These are phyloP conservation scores for Mixia osmundae DNA, from an alignment of 1,284 basidiomycete species.

Conservation along the genomic window DNA sequence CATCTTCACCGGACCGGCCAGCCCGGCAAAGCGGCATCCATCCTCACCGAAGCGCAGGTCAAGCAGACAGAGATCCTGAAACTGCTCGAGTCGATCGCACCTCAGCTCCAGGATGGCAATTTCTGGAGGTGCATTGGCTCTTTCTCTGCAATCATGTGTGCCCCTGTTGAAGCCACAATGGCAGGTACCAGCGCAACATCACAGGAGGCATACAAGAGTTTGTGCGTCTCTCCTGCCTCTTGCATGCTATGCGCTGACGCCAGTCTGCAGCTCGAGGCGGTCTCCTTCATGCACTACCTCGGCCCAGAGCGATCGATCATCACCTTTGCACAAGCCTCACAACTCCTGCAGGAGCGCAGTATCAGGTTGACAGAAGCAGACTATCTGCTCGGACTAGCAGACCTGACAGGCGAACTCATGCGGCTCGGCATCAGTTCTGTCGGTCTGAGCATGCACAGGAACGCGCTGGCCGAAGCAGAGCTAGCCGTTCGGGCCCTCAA, in stretches of 20 bases:
- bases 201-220: constrained; percentile 23
- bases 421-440: constrained; percentile 49
- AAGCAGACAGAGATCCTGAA: constrained; percentile 47
- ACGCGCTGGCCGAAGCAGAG: too few relatives aligned
- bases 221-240: constrained; percentile 10
- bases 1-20: constrained; percentile 47
- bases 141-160: neutral
- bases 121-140: constrained; percentile 40
- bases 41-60: constrained; percentile 34
- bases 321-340: constrained; percentile 42
- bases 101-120: constrained; percentile 35
- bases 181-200: constrained; percentile 15
- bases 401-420: constrained; percentile 95
- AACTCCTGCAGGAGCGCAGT: constrained; percentile 32
- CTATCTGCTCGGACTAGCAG: constrained; percentile 75
- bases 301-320: constrained; percentile 23
- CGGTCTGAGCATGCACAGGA: too few relatives aligned
- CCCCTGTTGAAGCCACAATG: neutral
- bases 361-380: constrained; percentile 49
- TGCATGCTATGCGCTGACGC: constrained; percentile 4
- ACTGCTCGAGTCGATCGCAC: constrained; percentile 38
- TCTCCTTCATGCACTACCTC: constrained; percentile 72
- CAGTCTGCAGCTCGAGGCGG: constrained; percentile 53
- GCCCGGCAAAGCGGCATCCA: constrained; percentile 15
- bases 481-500: too few relatives aligned